Percentiles rank a stretch among this genome's conserved stretches.
These are phyloP conservation scores for Termitomyces sp. DNA, from an alignment of 768 basidiomycete genomes.

Conservation along the genomic window DNA sequence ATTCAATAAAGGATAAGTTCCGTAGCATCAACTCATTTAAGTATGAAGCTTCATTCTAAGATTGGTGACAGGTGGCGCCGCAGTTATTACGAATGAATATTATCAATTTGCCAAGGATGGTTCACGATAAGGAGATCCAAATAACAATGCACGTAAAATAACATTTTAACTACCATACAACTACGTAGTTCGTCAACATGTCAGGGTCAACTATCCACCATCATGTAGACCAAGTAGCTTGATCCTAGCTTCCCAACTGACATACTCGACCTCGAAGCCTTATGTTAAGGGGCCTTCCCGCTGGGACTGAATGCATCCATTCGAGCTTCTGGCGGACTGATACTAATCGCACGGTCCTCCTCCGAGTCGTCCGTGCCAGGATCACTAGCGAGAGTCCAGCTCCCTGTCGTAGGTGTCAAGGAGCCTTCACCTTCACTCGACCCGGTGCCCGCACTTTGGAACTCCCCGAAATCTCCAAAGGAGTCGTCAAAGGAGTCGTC, in stretches of 20 bases:
- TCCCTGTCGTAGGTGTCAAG: conserved; percentile 59
- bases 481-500: conserved; percentile 58
- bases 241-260: not conserved
- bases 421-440: conserved; percentile 25
- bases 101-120: not conserved
- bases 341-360: conserved; percentile 6
- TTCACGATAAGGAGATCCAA: not conserved
- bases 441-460: conserved; percentile 40
- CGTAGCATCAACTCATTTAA: not conserved
- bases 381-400: conserved; percentile 61
- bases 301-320: not conserved
- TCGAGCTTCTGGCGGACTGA: conserved; percentile 6
- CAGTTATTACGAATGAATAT: not conserved
- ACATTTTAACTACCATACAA: not conserved
- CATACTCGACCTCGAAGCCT: not conserved
- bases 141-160: not conserved
- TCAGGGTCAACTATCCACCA: not conserved
- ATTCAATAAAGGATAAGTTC: not conserved
- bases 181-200: not conserved
- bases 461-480: conserved; percentile 81
- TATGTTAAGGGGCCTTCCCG: not conserved
- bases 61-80: not conserved
- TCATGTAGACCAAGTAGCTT: not conserved
- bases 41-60: not conserved
- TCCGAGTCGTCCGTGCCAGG: conserved; percentile 23